Base-by-base conservation (phyloP, 1,284 basidiomycete genomes). In the Sporisorium sorghi region DNA sequence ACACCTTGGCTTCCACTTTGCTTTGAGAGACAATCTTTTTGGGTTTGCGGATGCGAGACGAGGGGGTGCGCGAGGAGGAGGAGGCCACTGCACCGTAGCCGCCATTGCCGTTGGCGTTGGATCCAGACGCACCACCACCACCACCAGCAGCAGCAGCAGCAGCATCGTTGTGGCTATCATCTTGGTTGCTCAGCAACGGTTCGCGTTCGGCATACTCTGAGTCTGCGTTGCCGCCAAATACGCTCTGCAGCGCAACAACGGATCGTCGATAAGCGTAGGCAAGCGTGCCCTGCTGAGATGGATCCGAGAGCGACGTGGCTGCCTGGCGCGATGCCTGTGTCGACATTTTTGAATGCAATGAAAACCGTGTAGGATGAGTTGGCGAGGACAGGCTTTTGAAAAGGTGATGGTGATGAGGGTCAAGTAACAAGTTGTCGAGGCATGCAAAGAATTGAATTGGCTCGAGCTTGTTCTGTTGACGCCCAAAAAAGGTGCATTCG, bases 21-120 rank as follows among this genome's bases (percentile, higher is more conserved):
- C 79, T 75, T 21, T 78, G 81, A 33, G 73, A 80, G 47, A 73
- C 42, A 26, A 82, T 68, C 56, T 72, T 73, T 37, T 81, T 92
- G 0, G 92, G 93, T 55, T 83, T 83, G 33, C 79, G 80, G 39
- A 84, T 67, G 48, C 73, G 59, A 33, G 59, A 60, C 12, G 57
- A 21, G 3, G 39, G 47, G 23, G 28, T 40, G 39, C 44, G 51
- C 3, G 69, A 72, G 0, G 51, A 48, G 0, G 73, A 67, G 5
- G 28, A 30, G 17, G 63, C 64, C 4, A 62, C 64, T 5, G 73
- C 73, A 28, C 67, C 73, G 50, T 75, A 71, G 19, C 64, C 54
- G n/a, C 30, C 51, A 37, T 26, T 39, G 35, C 62, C 61, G 44
- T 58, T 54, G 11, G 17, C 35, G 17, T 64, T 60, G 21, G 59